A percentile compares a stretch with the other conserved stretches of the same genome.
phyloP scores from a whole-genome alignment of 371 early-diverging fungal genomes.

The Haplosporangium sp. region DNA sequence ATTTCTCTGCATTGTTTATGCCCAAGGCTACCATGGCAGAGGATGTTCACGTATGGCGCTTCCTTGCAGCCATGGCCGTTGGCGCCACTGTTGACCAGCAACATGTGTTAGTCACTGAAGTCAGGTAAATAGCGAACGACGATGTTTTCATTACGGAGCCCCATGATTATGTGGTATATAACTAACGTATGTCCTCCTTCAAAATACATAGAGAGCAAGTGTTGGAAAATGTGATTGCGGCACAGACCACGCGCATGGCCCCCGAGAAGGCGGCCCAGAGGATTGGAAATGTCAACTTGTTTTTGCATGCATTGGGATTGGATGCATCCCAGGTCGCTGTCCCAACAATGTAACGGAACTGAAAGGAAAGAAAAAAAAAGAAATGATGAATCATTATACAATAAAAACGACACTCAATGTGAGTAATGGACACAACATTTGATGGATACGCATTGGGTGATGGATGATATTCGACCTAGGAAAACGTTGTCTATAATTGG shows the following conservation, averaged over 20 bases:
- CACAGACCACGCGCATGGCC: slow-evolving; percentile 65
- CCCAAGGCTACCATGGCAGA: slow-evolving; percentile 75
- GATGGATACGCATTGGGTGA: too few relatives aligned
- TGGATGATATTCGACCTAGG: not conserved
- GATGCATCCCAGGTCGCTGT: slow-evolving; percentile 88
- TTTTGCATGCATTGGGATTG: slow-evolving; percentile 94
- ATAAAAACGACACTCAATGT: not conserved
- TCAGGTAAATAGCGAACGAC: slow-evolving; percentile 59
- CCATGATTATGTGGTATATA: not conserved
- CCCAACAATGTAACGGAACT: slow-evolving; percentile 38
- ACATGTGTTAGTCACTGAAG: slow-evolving; percentile 90
- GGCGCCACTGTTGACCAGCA: slow-evolving; percentile 95
- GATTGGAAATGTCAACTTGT: slow-evolving; percentile 91
- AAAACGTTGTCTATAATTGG: not conserved
- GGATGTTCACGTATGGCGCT: slow-evolving; percentile 98
- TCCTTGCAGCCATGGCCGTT: slow-evolving; percentile 94
- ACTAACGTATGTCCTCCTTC: slow-evolving; percentile 13
- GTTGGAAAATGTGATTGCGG: slow-evolving; percentile 82
- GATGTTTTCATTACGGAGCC: not conserved
- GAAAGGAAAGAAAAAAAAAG: slow-evolving; percentile 3
- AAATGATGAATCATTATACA: not conserved
- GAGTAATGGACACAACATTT: too few relatives aligned
- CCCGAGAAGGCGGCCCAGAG: slow-evolving; percentile 73
- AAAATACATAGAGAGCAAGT: slow-evolving; percentile 75
- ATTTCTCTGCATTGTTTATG: slow-evolving; percentile 83